Base-by-base conservation (phyloP, 129 eudicot species). In the Ambrosia artemisiifolia region DNA sequence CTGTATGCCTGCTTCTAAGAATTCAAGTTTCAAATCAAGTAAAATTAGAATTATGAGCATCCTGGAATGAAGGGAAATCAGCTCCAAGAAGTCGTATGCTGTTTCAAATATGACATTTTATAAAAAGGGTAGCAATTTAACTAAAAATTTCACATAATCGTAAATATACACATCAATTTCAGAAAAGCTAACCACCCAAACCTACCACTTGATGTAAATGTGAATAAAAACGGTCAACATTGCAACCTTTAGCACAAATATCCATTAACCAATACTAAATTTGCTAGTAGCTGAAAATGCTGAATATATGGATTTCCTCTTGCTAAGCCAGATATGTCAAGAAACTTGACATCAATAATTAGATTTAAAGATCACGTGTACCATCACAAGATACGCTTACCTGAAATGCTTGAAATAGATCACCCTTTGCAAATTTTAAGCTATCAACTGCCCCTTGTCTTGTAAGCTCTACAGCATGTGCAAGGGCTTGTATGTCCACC, bases 401-500 rank as follows among this genome's bases (percentile, higher is more conserved):
- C 96, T 95, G 94, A 67, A 95, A 95, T 28, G 99, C 99, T 79
- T 79, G 93, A 69, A 75, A 78, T 32, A 90, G 50, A 75, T 95
- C 97, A 75, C 99, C 99, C 87, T 85, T 95, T 3, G 99, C 88
- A 83, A 91, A 86, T 81, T 86, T 95, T 86, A 95, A 79, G 81
- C 99, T 95, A 71, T 95, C 97, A 69, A 95, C 87, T 43, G 95
- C 97, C 72, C 96, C 93, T 75, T 95, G 99, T 83, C 99, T 83
- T 16, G 99, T 90, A 59, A 95, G 97, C 84, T 95, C 96, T 60
- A 95, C 99, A 77, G 99, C 99, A 88, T 95, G 97, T 50, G 99
- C 99, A 83, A 95, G 94, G 61, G 99, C 99, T 85, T 95, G 99
- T 71, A 95, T 88, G 69, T 95, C 99, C 80, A 91, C 97, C 99